Percentiles rank a stretch among this genome's conserved stretches.
Conservation (phyloP, 495 filamentous ascomycete genomes). For the Pseudevernia furfuracea region DNA sequence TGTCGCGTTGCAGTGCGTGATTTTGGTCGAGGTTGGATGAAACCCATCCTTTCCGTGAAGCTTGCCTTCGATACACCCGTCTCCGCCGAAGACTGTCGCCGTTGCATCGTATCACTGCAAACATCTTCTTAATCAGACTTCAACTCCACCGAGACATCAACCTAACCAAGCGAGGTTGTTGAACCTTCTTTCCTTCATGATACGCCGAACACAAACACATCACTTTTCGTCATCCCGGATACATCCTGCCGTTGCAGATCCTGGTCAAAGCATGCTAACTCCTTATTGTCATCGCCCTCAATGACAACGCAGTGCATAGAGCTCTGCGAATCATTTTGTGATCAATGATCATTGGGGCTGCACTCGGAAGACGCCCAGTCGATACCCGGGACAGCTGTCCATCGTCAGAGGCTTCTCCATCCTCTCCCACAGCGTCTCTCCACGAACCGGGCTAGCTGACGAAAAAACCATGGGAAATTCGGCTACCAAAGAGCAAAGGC, state of each 20-base stretch:
- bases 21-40: not conserved
- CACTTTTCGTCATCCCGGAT: not conserved
- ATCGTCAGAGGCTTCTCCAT: not conserved
- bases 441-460: not conserved
- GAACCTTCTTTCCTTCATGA: too few species aligned
- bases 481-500: conserved; percentile 52
- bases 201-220: too few species aligned
- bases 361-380: not conserved
- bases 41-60: conserved; percentile 10
- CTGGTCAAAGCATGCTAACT: not conserved
- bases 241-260: not conserved
- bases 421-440: not conserved
- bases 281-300: not conserved
- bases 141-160: not conserved
- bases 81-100: not conserved
- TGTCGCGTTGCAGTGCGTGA: not conserved
- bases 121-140: not conserved
- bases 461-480: conserved; percentile 47
- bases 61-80: not conserved
- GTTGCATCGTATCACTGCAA: not conserved
- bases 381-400: not conserved
- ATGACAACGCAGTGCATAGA: not conserved
- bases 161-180: too few species aligned
- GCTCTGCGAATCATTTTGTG: not conserved
- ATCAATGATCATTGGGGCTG: not conserved